Evolutionary conservation across 2,329 filamentous ascomycete species (phyloP).

Genomic region (Arthrobotrys musiformis): DNA sequence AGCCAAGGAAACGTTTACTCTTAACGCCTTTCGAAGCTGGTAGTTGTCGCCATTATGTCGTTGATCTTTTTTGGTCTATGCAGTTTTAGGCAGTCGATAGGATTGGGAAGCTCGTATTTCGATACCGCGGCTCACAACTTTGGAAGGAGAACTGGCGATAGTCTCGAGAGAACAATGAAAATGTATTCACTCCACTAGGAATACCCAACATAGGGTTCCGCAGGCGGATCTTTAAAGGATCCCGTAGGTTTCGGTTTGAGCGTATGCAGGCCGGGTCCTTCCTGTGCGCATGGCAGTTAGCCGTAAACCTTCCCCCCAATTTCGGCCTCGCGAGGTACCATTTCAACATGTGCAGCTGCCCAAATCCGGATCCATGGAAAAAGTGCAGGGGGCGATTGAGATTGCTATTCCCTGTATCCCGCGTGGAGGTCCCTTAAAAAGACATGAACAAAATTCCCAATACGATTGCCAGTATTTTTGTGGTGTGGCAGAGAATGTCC

Average conservation of each 20-base stretch:
- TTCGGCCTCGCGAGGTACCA: slow-evolving; percentile 20
- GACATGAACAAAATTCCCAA: slow-evolving; percentile 30
- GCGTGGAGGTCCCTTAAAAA: slow-evolving; percentile 53
- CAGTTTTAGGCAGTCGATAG: slow-evolving; percentile 49
- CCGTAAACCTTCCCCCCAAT: slow-evolving; percentile 22
- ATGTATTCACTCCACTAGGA: slow-evolving; percentile 2
- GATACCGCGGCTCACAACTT: slow-evolving; percentile 30
- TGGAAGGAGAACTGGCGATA: slow-evolving; percentile 44
- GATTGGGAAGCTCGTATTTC: slow-evolving; percentile 35
- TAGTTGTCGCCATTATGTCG: slow-evolving; percentile 46
- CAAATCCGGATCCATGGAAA: slow-evolving; percentile 12
- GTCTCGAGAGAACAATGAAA: background rate
- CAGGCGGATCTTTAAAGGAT: slow-evolving; percentile 51
- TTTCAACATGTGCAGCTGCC: slow-evolving; percentile 25
- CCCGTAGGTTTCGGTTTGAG: slow-evolving; percentile 14
- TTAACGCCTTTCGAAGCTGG: slow-evolving; percentile 34
- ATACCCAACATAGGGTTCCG: slow-evolving; percentile 36
- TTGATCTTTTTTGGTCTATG: slow-evolving; percentile 42
- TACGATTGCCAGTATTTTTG: slow-evolving; percentile 17
- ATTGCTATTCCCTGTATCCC: slow-evolving; percentile 41
- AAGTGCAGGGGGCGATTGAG: slow-evolving; percentile 36
- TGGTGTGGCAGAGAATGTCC: background rate
- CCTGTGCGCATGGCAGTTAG: slow-evolving; percentile 16
- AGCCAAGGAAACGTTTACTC: slow-evolving; percentile 37
- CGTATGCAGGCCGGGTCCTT: slow-evolving; percentile 14